phyloP scores from a whole-genome alignment of 2,329 filamentous ascomycete species.

The Sarocladiaceae sp. region DNA sequence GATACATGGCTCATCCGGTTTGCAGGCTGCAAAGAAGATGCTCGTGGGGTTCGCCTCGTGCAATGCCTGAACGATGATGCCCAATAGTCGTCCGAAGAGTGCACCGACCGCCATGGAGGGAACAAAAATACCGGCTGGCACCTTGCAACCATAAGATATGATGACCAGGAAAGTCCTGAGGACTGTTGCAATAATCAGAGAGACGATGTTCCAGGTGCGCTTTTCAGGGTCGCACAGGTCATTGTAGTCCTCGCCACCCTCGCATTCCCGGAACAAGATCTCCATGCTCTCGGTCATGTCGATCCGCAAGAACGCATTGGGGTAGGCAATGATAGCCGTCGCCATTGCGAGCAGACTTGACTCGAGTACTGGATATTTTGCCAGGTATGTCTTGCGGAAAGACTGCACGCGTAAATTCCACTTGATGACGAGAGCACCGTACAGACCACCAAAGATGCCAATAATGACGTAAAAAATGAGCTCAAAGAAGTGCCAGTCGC shows the following conservation, averaged over 20 bases:
- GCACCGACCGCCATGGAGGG: slow-evolving; percentile 97
- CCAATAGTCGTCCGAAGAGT: slow-evolving; percentile 88
- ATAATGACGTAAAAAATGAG: slow-evolving; percentile 87
- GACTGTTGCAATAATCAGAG: slow-evolving; percentile 73
- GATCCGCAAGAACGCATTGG: slow-evolving; percentile 90
- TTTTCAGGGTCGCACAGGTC: slow-evolving; percentile 79
- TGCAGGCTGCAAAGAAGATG: slow-evolving; percentile 81
- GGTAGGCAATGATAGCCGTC: slow-evolving; percentile 92
- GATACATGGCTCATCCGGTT: slow-evolving; percentile 90
- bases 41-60: slow-evolving; percentile 80
- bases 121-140: slow-evolving; percentile 95
- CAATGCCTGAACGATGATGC: slow-evolving; percentile 86
- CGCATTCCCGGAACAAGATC: slow-evolving; percentile 91
- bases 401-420: slow-evolving; percentile 91
- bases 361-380: slow-evolving; percentile 79
- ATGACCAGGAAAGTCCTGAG: slow-evolving; percentile 83
- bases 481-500: slow-evolving; percentile 97
- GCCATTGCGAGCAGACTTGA: slow-evolving; percentile 76
- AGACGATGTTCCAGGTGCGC: slow-evolving; percentile 73
- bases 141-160: slow-evolving; percentile 95
- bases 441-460: slow-evolving; percentile 89
- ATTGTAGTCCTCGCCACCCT: slow-evolving; percentile 82
- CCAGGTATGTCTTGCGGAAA: slow-evolving; percentile 89
- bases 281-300: slow-evolving; percentile 99
- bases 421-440: slow-evolving; percentile 95